phyloP scores from a whole-genome alignment of 2,329 filamentous ascomycete genomes.

The Pseudogymnoascus sp. region DNA sequence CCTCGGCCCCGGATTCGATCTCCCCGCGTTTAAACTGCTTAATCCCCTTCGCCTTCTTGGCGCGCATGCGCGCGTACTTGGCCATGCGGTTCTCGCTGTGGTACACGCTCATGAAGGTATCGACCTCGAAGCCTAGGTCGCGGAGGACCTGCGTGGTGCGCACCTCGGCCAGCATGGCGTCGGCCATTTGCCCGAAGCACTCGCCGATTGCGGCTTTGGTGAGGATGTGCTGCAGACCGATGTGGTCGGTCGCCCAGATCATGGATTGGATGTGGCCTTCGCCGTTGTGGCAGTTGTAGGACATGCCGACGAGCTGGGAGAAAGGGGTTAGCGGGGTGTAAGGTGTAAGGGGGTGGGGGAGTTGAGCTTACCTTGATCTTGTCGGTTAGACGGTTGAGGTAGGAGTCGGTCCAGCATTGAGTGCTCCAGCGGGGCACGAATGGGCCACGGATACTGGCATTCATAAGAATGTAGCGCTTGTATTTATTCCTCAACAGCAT shows the following conservation, averaged over 20 bases:
- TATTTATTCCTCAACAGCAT: conserved; percentile 1
- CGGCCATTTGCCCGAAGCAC: neutral
- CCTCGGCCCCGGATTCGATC: neutral
- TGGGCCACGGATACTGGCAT: conserved; percentile 9
- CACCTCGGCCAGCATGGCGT: conserved; percentile 1
- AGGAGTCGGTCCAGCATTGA: conserved; percentile 4
- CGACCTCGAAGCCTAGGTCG: conserved; percentile 6
- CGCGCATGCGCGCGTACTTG: neutral
- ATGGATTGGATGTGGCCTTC: conserved; percentile 8
- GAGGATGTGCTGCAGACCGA: neutral
- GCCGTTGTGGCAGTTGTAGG: conserved; percentile 8
- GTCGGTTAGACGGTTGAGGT: conserved; percentile 1
- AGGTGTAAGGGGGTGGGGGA: neutral
- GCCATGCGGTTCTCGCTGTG: neutral
- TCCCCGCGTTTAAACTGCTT: neutral
- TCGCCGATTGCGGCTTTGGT: neutral
- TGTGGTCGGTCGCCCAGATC: neutral
- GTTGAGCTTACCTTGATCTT: neutral
- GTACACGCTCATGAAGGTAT: conserved; percentile 11
- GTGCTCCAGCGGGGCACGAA: conserved; percentile 9
- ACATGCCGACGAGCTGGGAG: neutral
- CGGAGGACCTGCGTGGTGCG: conserved; percentile 2
- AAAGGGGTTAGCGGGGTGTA: neutral
- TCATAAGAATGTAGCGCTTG: conserved; percentile 10
- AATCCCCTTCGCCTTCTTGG: neutral